phyloP scores from a whole-genome alignment of 2,329 filamentous ascomycete genomes.

The Curvularia sp. region DNA sequence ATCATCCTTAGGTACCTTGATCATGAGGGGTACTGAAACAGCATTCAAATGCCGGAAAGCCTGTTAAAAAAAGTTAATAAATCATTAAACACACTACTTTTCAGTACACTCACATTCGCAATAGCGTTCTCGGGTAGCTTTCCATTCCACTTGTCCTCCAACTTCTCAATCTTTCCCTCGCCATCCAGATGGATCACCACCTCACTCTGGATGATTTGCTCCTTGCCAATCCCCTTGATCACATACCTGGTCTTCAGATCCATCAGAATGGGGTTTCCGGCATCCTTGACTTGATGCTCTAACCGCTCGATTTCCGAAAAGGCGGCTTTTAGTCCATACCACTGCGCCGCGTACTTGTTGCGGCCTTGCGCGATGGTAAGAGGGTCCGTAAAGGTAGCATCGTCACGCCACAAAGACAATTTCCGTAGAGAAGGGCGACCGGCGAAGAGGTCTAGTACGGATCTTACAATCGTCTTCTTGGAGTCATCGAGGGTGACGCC shows the following conservation, averaged over 20 bases:
- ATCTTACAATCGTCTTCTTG: slow-evolving; percentile 60
- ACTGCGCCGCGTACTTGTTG: slow-evolving; percentile 60
- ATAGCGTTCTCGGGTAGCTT: slow-evolving; percentile 59
- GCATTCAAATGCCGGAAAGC: slow-evolving; percentile 61
- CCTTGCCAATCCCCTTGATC: slow-evolving; percentile 61
- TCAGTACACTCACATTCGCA: slow-evolving; percentile 57
- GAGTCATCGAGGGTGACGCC: slow-evolving; percentile 57
- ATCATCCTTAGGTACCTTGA: slow-evolving; percentile 61
- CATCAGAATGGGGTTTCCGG: slow-evolving; percentile 66
- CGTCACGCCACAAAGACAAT: slow-evolving; percentile 65
- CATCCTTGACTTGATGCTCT: slow-evolving; percentile 60
- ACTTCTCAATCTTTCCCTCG: slow-evolving; percentile 57
- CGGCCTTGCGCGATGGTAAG: slow-evolving; percentile 65
- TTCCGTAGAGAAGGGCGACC: slow-evolving; percentile 66
- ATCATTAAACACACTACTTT: slow-evolving; percentile 7
- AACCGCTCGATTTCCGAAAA: slow-evolving; percentile 66
- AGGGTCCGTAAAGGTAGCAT: slow-evolving; percentile 65
- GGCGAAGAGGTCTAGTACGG: slow-evolving; percentile 68
- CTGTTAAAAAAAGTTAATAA: slow-evolving; percentile 48
- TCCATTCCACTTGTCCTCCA: slow-evolving; percentile 64
- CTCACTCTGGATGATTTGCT: slow-evolving; percentile 58
- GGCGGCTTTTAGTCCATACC: slow-evolving; percentile 66
- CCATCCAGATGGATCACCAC: slow-evolving; percentile 57
- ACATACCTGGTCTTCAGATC: slow-evolving; percentile 61
- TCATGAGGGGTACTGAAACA: slow-evolving; percentile 59